Conservation (phyloP, 768 basidiomycete species). For the Astraeus odoratus region DNA sequence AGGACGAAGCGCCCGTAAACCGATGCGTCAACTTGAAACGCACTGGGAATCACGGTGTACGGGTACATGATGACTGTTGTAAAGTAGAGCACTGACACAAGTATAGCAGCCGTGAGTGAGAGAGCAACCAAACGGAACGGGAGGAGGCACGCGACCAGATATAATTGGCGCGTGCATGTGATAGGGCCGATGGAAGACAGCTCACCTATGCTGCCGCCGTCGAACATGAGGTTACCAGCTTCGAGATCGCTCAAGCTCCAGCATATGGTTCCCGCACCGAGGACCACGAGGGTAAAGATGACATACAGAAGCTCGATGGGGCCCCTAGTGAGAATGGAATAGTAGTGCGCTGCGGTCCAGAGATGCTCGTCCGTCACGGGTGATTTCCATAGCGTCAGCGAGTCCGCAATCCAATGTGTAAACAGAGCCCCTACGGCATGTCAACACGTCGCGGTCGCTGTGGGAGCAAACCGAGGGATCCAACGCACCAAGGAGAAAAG, state of each 20-base stretch:
- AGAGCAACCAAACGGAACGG: too few species aligned
- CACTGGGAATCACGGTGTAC: constrained; percentile 76
- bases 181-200: constrained; percentile 4
- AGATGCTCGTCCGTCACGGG: constrained; percentile 80
- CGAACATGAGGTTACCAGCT: constrained; percentile 87
- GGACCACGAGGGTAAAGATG: constrained; percentile 45
- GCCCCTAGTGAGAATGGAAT: constrained; percentile 66
- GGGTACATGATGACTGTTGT: constrained; percentile 67
- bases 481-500: constrained; percentile 66
- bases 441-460: too few species aligned
- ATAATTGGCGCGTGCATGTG: not conserved
- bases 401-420: constrained; percentile 93
- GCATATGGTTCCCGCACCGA: constrained; percentile 63
- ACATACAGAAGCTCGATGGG: constrained; percentile 51
- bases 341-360: constrained; percentile 79
- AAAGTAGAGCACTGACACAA: constrained; percentile 60
- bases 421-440: constrained; percentile 58
- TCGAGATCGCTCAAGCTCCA: constrained; percentile 73
- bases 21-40: constrained; percentile 21
- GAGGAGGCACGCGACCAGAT: not conserved
- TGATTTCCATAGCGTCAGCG: constrained; percentile 82
- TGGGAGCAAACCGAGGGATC: too few species aligned
- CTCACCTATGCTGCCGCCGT: constrained; percentile 84
- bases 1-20: not conserved
- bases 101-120: too few species aligned